Evolutionary conservation across 805 yeast genomes (phyloP).

Genomic region (Teunomyces lycoperdinae): DNA sequence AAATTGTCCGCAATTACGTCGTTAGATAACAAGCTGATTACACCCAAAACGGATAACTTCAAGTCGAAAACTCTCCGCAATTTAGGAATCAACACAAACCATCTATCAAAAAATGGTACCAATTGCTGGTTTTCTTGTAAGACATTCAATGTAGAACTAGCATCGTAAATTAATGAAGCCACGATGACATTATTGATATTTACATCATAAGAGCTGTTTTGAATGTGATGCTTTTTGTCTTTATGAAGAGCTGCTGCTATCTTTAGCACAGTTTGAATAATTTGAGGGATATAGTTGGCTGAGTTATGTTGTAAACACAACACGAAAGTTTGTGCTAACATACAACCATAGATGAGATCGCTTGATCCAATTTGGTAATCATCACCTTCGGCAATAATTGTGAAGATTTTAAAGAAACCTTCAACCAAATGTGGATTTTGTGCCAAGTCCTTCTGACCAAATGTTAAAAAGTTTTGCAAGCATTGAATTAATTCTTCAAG

Average conservation of each 20-base stretch:
- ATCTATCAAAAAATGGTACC: conserved; percentile 52
- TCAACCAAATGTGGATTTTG: conserved; percentile 44
- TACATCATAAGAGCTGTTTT: conserved; percentile 41
- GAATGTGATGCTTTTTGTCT: conserved; percentile 26
- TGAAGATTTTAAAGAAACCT: conserved; percentile 52
- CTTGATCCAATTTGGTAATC: conserved; percentile 46
- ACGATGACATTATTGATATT: conserved; percentile 60
- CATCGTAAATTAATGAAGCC: conserved; percentile 61
- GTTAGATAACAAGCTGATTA: conserved; percentile 45
- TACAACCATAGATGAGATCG: conserved; percentile 59
- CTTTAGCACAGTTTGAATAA: conserved; percentile 45
- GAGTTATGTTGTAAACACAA: conserved; percentile 53
- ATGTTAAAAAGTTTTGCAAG: conserved; percentile 69
- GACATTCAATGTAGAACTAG: conserved; percentile 48
- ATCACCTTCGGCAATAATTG: conserved; percentile 43
- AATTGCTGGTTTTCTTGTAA: conserved; percentile 46
- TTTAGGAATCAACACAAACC: conserved; percentile 60
- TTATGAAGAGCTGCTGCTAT: conserved; percentile 26
- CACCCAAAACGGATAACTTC: conserved; percentile 69
- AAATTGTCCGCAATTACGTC: conserved; percentile 13
- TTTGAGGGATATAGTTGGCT: conserved; percentile 42
- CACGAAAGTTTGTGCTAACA: conserved; percentile 61
- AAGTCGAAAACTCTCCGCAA: conserved; percentile 76
- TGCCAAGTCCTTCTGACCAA: conserved; percentile 39
- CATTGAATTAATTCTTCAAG: conserved; percentile 75